Base-by-base conservation (phyloP, 2,329 filamentous ascomycete genomes). In the Aureobasidium zeae region DNA sequence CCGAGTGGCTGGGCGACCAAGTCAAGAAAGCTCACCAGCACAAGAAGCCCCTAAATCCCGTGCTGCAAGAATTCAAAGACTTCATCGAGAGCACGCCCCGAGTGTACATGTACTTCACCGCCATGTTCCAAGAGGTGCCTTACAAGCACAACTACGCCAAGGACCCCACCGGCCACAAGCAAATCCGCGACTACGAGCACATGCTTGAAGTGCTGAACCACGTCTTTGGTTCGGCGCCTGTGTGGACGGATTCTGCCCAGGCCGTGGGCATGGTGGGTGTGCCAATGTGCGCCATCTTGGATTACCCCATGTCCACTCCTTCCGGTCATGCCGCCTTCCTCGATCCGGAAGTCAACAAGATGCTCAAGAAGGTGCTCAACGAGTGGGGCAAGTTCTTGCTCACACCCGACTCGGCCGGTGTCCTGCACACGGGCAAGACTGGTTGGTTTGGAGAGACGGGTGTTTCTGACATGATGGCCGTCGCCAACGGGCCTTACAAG, bases 181-280 rank as follows among this genome's bases (percentile, higher is more conserved):
- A 82, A 60, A 74, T 86, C 45, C 72, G 75, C 7, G 72, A 82
- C 61, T 83, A 81, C 52, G 46, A 70, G 5, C 77, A 84, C 51
- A 78, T 86, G 74, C 67, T 86, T 15, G 63, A 67, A 16, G 68
- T 83, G 7, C 65, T 86, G 38, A 83, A 84, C 55, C 73, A 81
- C 30, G 56, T 67, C 29, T 54, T 68, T 29, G 33, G 24, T 8
- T 58, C 56, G 10, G 63, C 64, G 2, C 66, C 66, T 5, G 54
- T 55, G 9, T 69, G 67, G 66, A 64, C 51, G 28, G 60, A 67
- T 47, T 53, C 55, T 8, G 54, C 60, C 1, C 56, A 11, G 52
- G 26, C 17, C 11, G 45, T 44, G 11, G 45, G 45, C 13, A 47
- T 47, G 45, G 45, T 47, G 11, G 45, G 45, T 30, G 21, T 47